Base-by-base conservation (phyloP, 805 yeast genomes). In the Zygosaccharomyces gambellarensis region DNA sequence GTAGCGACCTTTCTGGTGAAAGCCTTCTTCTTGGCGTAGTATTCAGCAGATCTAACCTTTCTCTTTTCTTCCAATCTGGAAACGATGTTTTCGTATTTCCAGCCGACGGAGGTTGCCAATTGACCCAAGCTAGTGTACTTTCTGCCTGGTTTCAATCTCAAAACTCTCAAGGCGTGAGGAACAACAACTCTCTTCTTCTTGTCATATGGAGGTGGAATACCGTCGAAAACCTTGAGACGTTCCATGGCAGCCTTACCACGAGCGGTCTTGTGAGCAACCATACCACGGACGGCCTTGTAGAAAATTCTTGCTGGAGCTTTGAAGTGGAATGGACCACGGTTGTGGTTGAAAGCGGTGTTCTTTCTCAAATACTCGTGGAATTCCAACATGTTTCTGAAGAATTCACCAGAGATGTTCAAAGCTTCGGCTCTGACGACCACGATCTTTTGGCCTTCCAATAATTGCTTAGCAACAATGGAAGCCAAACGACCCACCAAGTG, bases 291-390 rank as follows among this genome's bases (percentile, higher is more conserved):
- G 72, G 99, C 97, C 87, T 94, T 94, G 95, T 90, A 90, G 80
- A 94, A 90, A 79, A 94, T 92, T 81, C 98, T 90, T 60, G 98
- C 90, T 77, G 99, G 99, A 60, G 99, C 99, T 81, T 98, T 94
- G 96, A 94, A 94, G 78, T 94, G 99, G 97, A 92, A 94, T 72
- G 98, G 98, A 82, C 99, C 99, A 77, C 90, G 86, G 71, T 82
- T 85, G 82, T 90, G 90, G 96, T 94, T 94, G 90, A 77, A 94
- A 81, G 96, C 87, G 74, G 99, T 90, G 70, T 95, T 87, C 85
- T 94, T 94, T 85, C 99, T 90, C 79, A 94, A 86, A 90, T 90
- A 94, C 76, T 95, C 99, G 79, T 90, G 97, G 94, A 90, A 94
- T 87, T 94, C 94, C 79, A 92, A 86, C 82, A 94, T 94, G 86